Evolutionary conservation across 2,329 filamentous ascomycete species (phyloP).

Genomic region (Pseudocercospora fijiensis): DNA sequence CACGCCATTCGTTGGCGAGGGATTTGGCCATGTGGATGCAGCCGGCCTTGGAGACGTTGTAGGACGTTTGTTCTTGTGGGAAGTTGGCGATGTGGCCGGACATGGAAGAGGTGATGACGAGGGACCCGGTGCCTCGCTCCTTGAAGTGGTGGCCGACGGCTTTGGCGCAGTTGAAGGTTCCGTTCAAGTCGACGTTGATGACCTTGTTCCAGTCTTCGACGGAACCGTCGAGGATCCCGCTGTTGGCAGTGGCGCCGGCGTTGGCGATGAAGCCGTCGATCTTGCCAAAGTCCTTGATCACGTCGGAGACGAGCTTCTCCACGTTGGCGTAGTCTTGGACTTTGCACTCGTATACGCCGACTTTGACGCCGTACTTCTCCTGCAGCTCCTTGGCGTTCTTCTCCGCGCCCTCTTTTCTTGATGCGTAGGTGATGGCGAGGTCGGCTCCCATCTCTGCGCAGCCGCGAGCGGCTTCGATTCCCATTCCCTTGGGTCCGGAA

Average conservation of each 20-base stretch:
- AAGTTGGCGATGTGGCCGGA: slow-evolving; percentile 82
- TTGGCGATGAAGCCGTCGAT: slow-evolving; percentile 68
- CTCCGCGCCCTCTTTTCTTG: slow-evolving; percentile 60
- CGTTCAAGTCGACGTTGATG: slow-evolving; percentile 83
- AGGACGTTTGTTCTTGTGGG: slow-evolving; percentile 67
- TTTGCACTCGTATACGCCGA: slow-evolving; percentile 66
- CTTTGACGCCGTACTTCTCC: slow-evolving; percentile 62
- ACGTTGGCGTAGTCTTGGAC: slow-evolving; percentile 59
- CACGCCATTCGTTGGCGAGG: slow-evolving; percentile 68
- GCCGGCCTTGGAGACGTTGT: slow-evolving; percentile 66
- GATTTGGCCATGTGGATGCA: slow-evolving; percentile 59
- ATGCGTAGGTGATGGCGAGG: slow-evolving; percentile 66
- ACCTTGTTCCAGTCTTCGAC: slow-evolving; percentile 74
- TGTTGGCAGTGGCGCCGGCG: slow-evolving; percentile 68
- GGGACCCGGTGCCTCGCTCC: slow-evolving; percentile 61
- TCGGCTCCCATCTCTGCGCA: slow-evolving; percentile 65
- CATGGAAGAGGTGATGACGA: slow-evolving; percentile 71
- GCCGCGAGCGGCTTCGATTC: slow-evolving; percentile 64
- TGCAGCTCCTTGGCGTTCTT: slow-evolving; percentile 64
- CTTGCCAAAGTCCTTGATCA: slow-evolving; percentile 68
- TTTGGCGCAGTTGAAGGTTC: slow-evolving; percentile 80
- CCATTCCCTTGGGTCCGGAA: slow-evolving; percentile 65
- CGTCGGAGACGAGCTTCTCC: slow-evolving; percentile 57
- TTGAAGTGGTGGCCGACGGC: slow-evolving; percentile 80
- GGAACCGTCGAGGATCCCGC: slow-evolving; percentile 66